A percentile compares a stretch with the other conserved stretches of the same genome.
phyloP scores from a whole-genome alignment of 2,329 filamentous ascomycete genomes.

The Domatiomyces catenatus region DNA sequence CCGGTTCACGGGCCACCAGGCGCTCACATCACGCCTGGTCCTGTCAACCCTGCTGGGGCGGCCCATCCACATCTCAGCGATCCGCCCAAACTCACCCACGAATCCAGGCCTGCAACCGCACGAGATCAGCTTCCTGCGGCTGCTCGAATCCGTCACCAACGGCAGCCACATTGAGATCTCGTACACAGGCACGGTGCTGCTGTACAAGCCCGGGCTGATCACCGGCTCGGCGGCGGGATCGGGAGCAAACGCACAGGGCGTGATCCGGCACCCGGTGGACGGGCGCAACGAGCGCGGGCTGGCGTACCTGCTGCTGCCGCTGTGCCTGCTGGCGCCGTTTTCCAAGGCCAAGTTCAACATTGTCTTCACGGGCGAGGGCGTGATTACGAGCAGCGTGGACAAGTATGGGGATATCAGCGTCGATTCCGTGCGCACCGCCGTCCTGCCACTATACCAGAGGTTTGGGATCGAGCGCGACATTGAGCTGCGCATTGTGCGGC shows the following conservation, averaged over 20 bases:
- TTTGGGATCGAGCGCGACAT: constrained; percentile 81
- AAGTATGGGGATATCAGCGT: constrained; percentile 67
- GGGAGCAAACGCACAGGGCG: constrained; percentile 53
- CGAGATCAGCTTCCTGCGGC: constrained; percentile 88
- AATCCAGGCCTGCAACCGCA: constrained; percentile 79
- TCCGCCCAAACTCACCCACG: constrained; percentile 71
- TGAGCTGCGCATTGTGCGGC: constrained; percentile 64
- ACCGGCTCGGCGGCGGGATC: constrained; percentile 66
- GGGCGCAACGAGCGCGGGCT: constrained; percentile 63
- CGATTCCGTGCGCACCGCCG: constrained; percentile 83
- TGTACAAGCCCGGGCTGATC: constrained; percentile 84
- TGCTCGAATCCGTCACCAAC: constrained; percentile 90
- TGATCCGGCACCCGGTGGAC: constrained; percentile 68
- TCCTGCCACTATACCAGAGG: constrained; percentile 74
- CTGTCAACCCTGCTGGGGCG: constrained; percentile 83
- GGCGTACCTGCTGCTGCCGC: constrained; percentile 79
- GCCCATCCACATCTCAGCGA: constrained; percentile 81
- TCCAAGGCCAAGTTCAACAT: constrained; percentile 84
- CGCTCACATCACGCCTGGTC: constrained; percentile 68
- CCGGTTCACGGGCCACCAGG: constrained; percentile 69
- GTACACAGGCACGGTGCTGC: constrained; percentile 83
- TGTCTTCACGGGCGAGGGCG: constrained; percentile 74
- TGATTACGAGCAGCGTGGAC: constrained; percentile 76
- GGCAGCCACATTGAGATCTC: constrained; percentile 90
- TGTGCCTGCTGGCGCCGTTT: constrained; percentile 85